These are phyloP conservation scores for Purpureocillium lavendulum DNA, from an alignment of 2,329 filamentous ascomycete species.

Conservation along the genomic window DNA sequence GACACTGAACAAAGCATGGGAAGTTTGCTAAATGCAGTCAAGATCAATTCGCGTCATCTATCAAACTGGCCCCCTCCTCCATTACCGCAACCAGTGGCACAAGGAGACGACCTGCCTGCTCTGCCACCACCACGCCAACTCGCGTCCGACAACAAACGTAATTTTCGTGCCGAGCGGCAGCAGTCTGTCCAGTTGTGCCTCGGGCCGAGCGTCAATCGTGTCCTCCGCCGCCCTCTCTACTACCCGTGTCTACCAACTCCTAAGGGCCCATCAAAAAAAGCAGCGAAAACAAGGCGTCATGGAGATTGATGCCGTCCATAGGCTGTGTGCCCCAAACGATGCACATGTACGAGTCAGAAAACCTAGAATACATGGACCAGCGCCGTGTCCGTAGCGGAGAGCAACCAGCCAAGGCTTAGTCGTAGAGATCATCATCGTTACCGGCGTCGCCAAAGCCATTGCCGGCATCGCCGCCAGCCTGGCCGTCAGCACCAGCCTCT, in stretches of 20 bases:
- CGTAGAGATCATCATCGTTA: constrained; percentile 95
- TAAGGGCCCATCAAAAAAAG: constrained; percentile 15
- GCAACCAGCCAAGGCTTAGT: constrained; percentile 48
- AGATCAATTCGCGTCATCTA: constrained; percentile 9
- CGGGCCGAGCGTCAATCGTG: constrained; percentile 3
- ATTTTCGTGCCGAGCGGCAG: constrained; percentile 3
- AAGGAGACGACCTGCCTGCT: background rate
- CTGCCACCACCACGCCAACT: too few species aligned
- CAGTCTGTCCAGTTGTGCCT: constrained; percentile 5
- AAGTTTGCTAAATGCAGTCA: background rate
- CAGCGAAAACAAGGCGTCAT: constrained; percentile 14
- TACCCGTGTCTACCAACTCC: constrained; percentile 28
- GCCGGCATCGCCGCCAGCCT: constrained; percentile 46
- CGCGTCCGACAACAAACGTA: too few species aligned
- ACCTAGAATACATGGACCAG: constrained; percentile 38
- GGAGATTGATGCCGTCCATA: constrained; percentile 2
- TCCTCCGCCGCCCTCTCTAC: constrained; percentile 8
- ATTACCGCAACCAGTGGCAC: constrained; percentile 1
- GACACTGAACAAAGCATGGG: too few species aligned
- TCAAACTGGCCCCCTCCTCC: constrained; percentile 5
- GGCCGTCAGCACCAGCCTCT: constrained; percentile 58
- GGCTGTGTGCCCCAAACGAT: constrained; percentile 9
- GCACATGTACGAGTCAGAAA: constrained; percentile 27
- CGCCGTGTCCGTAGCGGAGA: constrained; percentile 12
- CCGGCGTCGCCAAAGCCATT: constrained; percentile 74